Evolutionary conservation across 2,329 filamentous ascomycete genomes (phyloP).

Genomic region (Phialophora tarda): DNA sequence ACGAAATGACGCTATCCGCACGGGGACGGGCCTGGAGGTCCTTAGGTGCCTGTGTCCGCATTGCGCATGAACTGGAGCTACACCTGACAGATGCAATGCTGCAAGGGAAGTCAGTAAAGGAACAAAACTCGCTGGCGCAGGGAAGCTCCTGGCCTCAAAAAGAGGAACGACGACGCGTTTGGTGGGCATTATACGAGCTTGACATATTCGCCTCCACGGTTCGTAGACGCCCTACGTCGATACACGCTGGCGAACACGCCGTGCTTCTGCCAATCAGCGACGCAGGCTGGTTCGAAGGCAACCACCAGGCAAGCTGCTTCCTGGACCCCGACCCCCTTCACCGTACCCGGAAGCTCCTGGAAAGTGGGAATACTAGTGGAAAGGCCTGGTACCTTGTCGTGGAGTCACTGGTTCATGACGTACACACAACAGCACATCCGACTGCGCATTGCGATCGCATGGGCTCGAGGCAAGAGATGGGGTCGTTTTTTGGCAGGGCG

Average conservation of each 20-base stretch:
- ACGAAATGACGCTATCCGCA: slow-evolving; percentile 11
- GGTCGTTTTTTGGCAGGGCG: neutral
- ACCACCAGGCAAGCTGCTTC: slow-evolving; percentile 18
- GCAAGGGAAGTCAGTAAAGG: slow-evolving; percentile 5
- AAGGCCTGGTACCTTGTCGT: slow-evolving; percentile 16
- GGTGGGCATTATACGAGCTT: slow-evolving; percentile 19
- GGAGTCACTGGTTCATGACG: slow-evolving; percentile 17
- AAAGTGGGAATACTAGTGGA: slow-evolving; percentile 12
- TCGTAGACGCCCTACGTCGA: slow-evolving; percentile 12
- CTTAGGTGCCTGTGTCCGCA: slow-evolving; percentile 13
- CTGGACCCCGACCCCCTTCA: slow-evolving; percentile 10
- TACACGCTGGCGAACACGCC: slow-evolving; percentile 11
- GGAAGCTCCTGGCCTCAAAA: slow-evolving; percentile 3
- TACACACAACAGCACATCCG: slow-evolving; percentile 6
- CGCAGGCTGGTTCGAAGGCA: slow-evolving; percentile 4
- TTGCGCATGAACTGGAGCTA: slow-evolving; percentile 19
- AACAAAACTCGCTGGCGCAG: slow-evolving; percentile 1
- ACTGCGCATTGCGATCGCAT: slow-evolving; percentile 8
- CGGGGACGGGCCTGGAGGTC: slow-evolving; percentile 17
- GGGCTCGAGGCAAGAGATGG: neutral
- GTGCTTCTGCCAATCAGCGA: slow-evolving; percentile 16
- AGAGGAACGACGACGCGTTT: slow-evolving; percentile 16
- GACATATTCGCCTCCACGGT: slow-evolving; percentile 20
- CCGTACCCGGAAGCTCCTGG: slow-evolving; percentile 12
- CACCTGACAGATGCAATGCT: slow-evolving; percentile 15